phyloP scores from a whole-genome alignment of 306 rosid genomes.

The Lagenaria siceraria region DNA sequence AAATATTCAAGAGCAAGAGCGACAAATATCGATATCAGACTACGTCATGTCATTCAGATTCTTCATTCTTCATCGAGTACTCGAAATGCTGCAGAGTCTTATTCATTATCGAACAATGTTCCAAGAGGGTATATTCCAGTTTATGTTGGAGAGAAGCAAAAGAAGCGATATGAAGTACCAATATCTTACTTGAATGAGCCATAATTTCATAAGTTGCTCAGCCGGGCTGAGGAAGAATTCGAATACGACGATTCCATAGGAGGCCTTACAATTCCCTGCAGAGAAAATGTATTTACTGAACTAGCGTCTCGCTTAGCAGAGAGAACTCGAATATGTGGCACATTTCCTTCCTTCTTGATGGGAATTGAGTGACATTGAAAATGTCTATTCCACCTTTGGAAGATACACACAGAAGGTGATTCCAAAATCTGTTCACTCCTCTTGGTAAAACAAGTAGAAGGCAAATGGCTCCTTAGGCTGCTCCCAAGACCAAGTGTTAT shows the following conservation, averaged over 20 bases:
- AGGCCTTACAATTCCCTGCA: not conserved
- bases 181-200: slow-evolving; percentile 4
- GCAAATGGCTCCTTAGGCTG: too few relatives aligned
- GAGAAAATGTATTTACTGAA: not conserved
- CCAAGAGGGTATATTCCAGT: not conserved
- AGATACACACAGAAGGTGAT: too few relatives aligned
- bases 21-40: not conserved
- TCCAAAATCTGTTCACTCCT: too few relatives aligned
- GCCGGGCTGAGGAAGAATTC: slow-evolving; percentile 18
- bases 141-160: not conserved
- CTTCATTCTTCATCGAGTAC: not conserved
- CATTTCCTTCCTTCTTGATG: too few relatives aligned
- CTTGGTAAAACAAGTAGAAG: too few relatives aligned
- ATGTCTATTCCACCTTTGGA: too few relatives aligned
- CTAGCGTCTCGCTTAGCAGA: slow-evolving; percentile 1
- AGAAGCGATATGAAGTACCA: not conserved
- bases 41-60: not conserved
- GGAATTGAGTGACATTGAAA: too few relatives aligned
- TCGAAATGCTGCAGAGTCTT: not conserved
- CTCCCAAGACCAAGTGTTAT: too few relatives aligned
- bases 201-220: slow-evolving; percentile 9
- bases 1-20: not conserved
- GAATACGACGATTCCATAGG: slow-evolving; percentile 18
- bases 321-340: too few relatives aligned
- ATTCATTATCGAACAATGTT: not conserved